phyloP scores from a whole-genome alignment of 2,329 filamentous ascomycete genomes.

The Pseudogymnoascus sp. region DNA sequence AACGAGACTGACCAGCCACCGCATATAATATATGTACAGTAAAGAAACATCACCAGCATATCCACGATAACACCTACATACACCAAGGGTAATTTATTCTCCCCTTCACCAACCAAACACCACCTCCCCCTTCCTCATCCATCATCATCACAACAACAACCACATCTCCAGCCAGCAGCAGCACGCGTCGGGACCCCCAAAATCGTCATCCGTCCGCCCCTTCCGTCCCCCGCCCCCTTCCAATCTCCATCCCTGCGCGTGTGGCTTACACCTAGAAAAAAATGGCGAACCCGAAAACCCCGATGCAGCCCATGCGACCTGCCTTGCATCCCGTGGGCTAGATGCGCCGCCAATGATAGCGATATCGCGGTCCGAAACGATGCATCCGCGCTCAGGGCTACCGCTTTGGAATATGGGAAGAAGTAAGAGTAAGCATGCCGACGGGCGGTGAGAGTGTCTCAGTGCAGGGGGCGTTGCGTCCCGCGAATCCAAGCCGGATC shows the following conservation, averaged over 20 bases:
- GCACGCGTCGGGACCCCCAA: not conserved
- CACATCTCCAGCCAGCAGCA: not conserved
- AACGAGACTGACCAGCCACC: not conserved
- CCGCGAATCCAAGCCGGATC: not conserved
- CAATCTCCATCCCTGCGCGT: not conserved
- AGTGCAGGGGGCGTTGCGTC: not conserved
- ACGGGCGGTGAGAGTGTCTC: not conserved
- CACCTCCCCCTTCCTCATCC: not conserved
- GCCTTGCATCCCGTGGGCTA: not conserved
- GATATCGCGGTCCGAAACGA: not conserved
- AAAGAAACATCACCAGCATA: not conserved
- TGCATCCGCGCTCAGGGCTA: slow-evolving; percentile 1
- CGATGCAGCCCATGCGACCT: not conserved
- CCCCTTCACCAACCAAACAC: not conserved
- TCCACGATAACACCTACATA: not conserved
- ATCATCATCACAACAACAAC: not conserved
- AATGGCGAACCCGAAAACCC: not conserved
- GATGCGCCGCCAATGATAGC: not conserved
- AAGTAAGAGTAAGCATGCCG: not conserved
- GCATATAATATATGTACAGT: not conserved
- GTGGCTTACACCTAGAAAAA: not conserved
- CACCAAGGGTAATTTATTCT: not conserved
- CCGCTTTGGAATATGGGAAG: not conserved
- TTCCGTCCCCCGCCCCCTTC: not conserved
- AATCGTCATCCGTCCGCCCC: not conserved